phyloP scores from a whole-genome alignment of 495 filamentous ascomycete species.

The Penicillium malachiteum region DNA sequence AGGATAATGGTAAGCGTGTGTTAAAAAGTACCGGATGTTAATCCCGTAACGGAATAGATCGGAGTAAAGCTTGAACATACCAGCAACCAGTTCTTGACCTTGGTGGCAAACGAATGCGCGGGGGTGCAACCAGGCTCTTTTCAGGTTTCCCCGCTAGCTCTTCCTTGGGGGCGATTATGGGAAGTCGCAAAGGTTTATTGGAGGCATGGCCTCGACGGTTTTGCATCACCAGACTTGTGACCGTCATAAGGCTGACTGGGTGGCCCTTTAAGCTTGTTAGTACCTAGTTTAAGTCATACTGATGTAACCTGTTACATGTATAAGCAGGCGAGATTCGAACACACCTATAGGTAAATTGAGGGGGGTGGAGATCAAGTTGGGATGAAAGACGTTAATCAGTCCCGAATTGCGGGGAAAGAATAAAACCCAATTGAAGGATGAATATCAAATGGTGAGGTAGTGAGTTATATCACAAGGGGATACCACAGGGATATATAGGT shows the following conservation, averaged over 20 bases:
- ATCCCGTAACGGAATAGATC: background rate
- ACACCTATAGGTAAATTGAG: background rate
- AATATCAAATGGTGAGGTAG: background rate
- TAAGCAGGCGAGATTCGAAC: conserved; percentile 12
- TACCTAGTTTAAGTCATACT: background rate
- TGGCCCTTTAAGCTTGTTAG: conserved; percentile 1
- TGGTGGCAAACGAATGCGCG: conserved; percentile 51
- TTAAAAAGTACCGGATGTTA: background rate
- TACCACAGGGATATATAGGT: conserved; percentile 3
- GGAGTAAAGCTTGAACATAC: conserved; percentile 31
- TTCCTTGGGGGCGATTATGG: conserved; percentile 51
- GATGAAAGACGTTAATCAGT: background rate
- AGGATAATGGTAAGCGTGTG: conserved; percentile 8
- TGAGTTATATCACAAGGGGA: background rate
- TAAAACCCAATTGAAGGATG: background rate
- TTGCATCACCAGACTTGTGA: conserved; percentile 38
- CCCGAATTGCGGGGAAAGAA: conserved; percentile 5
- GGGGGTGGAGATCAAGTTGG: background rate
- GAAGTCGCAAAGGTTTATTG: conserved; percentile 40
- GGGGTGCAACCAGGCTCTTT: conserved; percentile 33
- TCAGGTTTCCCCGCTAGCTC: conserved; percentile 29
- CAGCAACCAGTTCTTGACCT: conserved; percentile 55
- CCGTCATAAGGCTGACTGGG: conserved; percentile 34
- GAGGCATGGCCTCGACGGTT: conserved; percentile 34
- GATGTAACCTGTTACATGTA: conserved; percentile 1